Conservation (phyloP, 768 basidiomycete genomes). For the Lentinula sp. region DNA sequence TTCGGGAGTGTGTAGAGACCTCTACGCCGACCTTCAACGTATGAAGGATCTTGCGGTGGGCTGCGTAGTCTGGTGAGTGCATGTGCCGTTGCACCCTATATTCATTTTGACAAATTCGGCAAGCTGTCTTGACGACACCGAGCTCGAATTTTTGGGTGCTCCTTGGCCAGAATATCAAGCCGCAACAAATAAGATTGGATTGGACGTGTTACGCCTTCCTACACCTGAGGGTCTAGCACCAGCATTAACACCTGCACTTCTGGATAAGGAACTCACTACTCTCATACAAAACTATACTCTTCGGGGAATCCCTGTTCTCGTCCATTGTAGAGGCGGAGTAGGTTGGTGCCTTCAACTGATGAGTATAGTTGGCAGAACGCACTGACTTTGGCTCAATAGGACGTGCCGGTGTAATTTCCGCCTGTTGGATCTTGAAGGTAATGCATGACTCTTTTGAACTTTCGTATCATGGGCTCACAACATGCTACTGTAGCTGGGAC, state of each 20-base stretch:
- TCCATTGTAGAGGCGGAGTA: constrained; percentile 92
- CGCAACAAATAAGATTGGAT: constrained; percentile 53
- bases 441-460: not conserved
- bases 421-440: constrained; percentile 71
- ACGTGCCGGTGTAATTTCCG: constrained; percentile 86
- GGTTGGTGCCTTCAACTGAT: constrained; percentile 19
- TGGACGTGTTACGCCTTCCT: constrained; percentile 82
- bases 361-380: not conserved
- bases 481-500: constrained; percentile 55
- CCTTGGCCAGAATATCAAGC: constrained; percentile 75
- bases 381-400: constrained; percentile 19
- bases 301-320: constrained; percentile 63
- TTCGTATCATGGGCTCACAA: not conserved
- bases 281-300: constrained; percentile 73
- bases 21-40: constrained; percentile 69
- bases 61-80: constrained; percentile 74
- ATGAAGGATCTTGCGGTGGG: constrained; percentile 71
- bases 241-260: constrained; percentile 35
- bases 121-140: constrained; percentile 82
- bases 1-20: constrained; percentile 75
- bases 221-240: constrained; percentile 90
- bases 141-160: constrained; percentile 81
- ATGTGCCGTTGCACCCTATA: not conserved
- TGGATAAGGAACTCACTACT: constrained; percentile 63
- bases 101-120: constrained; percentile 1